Base-by-base conservation (phyloP, 2,329 filamentous ascomycete genomes). In the Harringtonia aguacate region DNA sequence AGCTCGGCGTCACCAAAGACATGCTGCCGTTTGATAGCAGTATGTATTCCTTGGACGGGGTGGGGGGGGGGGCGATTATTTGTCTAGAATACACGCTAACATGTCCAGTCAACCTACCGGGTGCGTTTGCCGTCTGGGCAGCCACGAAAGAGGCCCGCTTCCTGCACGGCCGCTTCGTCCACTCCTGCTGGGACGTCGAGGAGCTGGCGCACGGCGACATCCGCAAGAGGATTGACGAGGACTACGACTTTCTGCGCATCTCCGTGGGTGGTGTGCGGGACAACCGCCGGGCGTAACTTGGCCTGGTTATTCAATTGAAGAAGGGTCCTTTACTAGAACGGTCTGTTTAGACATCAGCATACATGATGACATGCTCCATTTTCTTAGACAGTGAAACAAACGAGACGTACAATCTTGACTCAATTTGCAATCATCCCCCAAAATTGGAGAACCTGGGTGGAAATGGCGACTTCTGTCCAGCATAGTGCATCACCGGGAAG, bases 131-230 rank as follows among this genome's bases (percentile, higher is more conserved):
- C 8, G 59, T 67, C 8, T 69, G 65, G 67, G 52, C 60, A 2
- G 59, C 65, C 2, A 59, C 55, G 8, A 45, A 53, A 0, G 60
- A 67, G 46, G 65, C 66, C 3, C 46, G 44, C 8, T 66, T 67
- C 41, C 47, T 69, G 21, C 63, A 62, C 36, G 60, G 61, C 5
- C 63, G 62, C 24, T 62, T 62, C 30, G 54, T 64, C 4, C 64
- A 59, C 56, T 55, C 59, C 8, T 57, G 58, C n/a, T 69, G 66
- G 65, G 66, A 69, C 49, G 56, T 66, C 2, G 55, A 63, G 18
- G 63, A 67, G 48, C 43, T 67, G n/a, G 48, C 39, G n/a, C 42
- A 30, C 6, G 51, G 51, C 2, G 38, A 43, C 1, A 43, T 48
- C 12, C 35, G 43, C 21, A 44, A 49, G 29, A 34, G 30, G 12